These are phyloP conservation scores for Entomortierella parvispora DNA, from an alignment of 192 early-diverging fungal species.

Conservation along the genomic window DNA sequence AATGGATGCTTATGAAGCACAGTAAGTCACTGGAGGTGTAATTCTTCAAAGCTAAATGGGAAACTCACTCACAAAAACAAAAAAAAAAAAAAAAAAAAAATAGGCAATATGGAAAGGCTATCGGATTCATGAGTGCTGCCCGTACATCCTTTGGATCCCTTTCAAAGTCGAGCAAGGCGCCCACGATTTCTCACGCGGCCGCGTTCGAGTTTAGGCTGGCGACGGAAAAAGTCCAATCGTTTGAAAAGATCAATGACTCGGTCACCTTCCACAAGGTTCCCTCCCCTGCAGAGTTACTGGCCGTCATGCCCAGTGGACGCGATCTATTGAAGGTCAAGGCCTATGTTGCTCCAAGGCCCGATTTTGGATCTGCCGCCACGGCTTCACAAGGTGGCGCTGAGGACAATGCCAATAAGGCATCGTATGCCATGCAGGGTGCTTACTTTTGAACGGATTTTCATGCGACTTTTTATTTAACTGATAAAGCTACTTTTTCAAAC, in stretches of 20 bases:
- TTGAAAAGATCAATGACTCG: constrained; percentile 63
- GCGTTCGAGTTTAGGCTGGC: constrained; percentile 59
- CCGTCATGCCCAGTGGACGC: constrained; percentile 64
- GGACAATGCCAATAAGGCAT: constrained; percentile 28
- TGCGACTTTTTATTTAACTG: too few species aligned
- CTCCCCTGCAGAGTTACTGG: constrained; percentile 54
- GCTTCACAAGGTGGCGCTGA: constrained; percentile 20
- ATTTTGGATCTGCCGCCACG: constrained; percentile 51
- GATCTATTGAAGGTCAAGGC: constrained; percentile 56
- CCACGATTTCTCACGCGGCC: constrained; percentile 55
- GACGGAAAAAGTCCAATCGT: constrained; percentile 52
- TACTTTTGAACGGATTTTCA: constrained; percentile 21
- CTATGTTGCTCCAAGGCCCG: constrained; percentile 51
- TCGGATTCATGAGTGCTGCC: constrained; percentile 62
- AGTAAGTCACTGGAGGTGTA: constrained; percentile 38
- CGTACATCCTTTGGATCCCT: constrained; percentile 55
- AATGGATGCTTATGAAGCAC: constrained; percentile 66
- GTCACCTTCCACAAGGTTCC: constrained; percentile 67
- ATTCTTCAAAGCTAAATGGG: too few species aligned
- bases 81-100: not conserved
- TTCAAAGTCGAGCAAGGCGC: constrained; percentile 55
- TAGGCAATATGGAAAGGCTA: constrained; percentile 66
- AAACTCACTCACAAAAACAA: too few species aligned
- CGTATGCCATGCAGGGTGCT: constrained; percentile 40
- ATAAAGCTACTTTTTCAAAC: not conserved